A percentile compares a stretch with the other conserved stretches of the same genome.
Conservation (phyloP, 371 early-diverging fungal species). For the Lichtheimia ornata region DNA sequence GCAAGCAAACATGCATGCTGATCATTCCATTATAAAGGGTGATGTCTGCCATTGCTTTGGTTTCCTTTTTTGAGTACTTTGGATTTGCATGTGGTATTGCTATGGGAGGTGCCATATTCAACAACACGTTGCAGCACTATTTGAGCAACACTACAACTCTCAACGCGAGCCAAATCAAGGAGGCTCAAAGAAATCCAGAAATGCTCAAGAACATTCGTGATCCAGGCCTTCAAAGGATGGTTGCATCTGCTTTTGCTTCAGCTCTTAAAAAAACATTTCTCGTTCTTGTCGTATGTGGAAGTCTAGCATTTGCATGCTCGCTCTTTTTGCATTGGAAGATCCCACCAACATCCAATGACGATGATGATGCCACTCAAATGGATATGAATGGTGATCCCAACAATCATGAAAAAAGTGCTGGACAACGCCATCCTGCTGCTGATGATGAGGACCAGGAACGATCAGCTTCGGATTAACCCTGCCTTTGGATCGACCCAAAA, state of each 20-base stretch:
- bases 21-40: slow-evolving; percentile 16
- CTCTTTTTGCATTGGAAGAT: too few relatives aligned
- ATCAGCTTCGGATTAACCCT: too few relatives aligned
- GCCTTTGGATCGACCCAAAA: too few relatives aligned
- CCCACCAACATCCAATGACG: too few relatives aligned
- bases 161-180: background rate
- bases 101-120: slow-evolving; percentile 53
- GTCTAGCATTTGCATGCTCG: background rate
- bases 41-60: slow-evolving; percentile 54
- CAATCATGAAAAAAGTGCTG: too few relatives aligned
- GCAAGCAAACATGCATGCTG: background rate
- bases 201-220: background rate
- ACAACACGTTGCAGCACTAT: slow-evolving; percentile 36
- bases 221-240: background rate
- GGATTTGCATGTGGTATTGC: slow-evolving; percentile 74
- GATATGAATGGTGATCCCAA: too few relatives aligned
- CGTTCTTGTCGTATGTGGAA: background rate
- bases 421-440: too few relatives aligned
- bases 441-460: too few relatives aligned
- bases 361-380: too few relatives aligned
- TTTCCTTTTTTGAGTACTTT: slow-evolving; percentile 61
- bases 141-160: background rate
- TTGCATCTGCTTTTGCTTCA: background rate
- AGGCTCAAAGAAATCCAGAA: slow-evolving; percentile 2
- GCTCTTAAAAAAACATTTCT: background rate